These are phyloP conservation scores for Microsporum ferrugineum DNA, from an alignment of 2,329 filamentous ascomycete species.

Conservation along the genomic window DNA sequence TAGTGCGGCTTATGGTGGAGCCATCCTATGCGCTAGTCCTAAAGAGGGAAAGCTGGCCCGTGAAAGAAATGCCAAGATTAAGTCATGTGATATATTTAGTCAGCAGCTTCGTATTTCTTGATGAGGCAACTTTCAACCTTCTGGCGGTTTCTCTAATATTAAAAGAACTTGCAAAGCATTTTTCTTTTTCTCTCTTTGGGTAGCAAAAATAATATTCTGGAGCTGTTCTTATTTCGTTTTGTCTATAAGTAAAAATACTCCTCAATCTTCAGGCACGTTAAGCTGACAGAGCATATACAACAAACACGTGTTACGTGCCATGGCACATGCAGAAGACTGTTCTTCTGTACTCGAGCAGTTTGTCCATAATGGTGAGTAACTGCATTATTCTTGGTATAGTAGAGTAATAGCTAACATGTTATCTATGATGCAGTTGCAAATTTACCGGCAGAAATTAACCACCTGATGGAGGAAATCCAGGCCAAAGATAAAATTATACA, in stretches of 20 bases:
- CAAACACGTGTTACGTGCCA: conserved; percentile 15
- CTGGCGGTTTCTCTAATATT: neutral
- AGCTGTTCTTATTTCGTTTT: neutral
- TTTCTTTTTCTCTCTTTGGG: neutral
- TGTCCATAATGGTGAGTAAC: conserved; percentile 47
- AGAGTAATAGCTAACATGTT: conserved; percentile 6
- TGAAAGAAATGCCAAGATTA: neutral
- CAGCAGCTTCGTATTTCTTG: neutral
- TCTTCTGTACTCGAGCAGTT: conserved; percentile 55
- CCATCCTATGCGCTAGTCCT: neutral
- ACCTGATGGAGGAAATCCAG: conserved; percentile 55
- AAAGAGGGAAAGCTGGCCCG: neutral
- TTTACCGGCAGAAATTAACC: conserved; percentile 52
- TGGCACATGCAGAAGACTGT: conserved; percentile 47
- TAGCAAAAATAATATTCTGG: neutral
- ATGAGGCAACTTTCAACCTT: neutral
- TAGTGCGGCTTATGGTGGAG: conserved; percentile 1
- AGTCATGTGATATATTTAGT: neutral
- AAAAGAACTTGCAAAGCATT: neutral
- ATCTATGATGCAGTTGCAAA: conserved; percentile 37
- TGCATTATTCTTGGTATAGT: neutral
- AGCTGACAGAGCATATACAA: neutral
- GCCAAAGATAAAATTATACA: conserved; percentile 53
- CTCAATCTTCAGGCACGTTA: neutral
- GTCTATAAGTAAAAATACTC: neutral